Evolutionary conservation across 2,329 filamentous ascomycete genomes (phyloP).

Genomic region (Cadophora gregata): DNA sequence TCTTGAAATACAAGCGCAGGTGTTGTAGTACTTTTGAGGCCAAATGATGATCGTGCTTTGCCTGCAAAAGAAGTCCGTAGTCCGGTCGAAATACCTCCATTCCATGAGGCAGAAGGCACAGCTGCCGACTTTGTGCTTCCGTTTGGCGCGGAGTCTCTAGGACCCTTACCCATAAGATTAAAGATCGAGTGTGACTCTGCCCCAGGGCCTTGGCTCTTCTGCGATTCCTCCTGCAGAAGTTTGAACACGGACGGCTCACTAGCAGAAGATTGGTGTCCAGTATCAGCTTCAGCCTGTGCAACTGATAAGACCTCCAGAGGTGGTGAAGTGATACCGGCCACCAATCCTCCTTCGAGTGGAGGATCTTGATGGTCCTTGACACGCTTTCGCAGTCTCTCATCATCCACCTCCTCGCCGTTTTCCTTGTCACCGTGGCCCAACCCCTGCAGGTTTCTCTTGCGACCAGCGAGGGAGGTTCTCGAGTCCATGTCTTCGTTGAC

Average conservation of each 20-base stretch:
- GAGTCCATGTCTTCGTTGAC: conserved; percentile 16
- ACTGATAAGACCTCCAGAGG: neutral
- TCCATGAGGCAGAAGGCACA: conserved; percentile 45
- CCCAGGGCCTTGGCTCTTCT: neutral
- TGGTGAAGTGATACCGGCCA: conserved; percentile 13
- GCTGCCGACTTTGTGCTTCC: neutral
- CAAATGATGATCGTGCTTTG: conserved; percentile 20
- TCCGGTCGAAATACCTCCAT: conserved; percentile 49
- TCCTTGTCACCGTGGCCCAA: conserved; percentile 3
- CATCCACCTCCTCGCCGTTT: conserved; percentile 28
- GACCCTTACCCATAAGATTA: neutral
- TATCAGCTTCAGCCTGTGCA: conserved; percentile 8
- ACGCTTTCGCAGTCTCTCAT: conserved; percentile 33
- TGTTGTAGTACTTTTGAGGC: neutral
- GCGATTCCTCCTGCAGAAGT: neutral
- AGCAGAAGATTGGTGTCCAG: neutral
- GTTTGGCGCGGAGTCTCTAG: neutral
- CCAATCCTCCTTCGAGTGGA: conserved; percentile 4
- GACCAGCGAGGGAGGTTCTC: conserved; percentile 16
- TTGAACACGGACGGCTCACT: neutral
- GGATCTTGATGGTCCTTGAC: conserved; percentile 16
- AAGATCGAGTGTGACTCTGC: neutral
- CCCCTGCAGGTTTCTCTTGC: conserved; percentile 13
- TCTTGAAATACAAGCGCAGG: neutral
- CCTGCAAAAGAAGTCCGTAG: conserved; percentile 50